Conservation (phyloP, 331 rosid species). For the Rhamnella rubrinervis region DNA sequence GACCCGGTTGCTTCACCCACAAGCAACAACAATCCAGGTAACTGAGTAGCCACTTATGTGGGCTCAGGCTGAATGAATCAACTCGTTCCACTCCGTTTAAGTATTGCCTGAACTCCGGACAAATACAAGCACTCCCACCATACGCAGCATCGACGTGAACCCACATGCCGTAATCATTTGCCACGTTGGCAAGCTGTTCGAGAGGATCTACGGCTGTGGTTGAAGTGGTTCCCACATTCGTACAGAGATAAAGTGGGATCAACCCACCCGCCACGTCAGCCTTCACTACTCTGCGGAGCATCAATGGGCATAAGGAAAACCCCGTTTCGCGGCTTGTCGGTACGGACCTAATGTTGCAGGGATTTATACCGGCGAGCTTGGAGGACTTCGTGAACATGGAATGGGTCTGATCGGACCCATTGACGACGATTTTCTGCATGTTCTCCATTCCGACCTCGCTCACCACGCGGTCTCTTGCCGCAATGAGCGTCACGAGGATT, state of each 20-base stretch:
- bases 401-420: constrained; percentile 69
- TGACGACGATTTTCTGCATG: constrained; percentile 41
- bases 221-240: constrained; percentile 57
- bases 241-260: constrained; percentile 53
- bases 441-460: constrained; percentile 8
- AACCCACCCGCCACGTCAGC: constrained; percentile 42
- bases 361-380: constrained; percentile 48
- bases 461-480: constrained; percentile 46
- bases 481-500: constrained; percentile 49
- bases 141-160: constrained; percentile 73
- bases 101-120: constrained; percentile 54
- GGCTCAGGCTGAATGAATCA: constrained; percentile 53
- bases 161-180: constrained; percentile 43
- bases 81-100: constrained; percentile 47
- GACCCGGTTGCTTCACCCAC: constrained; percentile 45
- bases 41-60: constrained; percentile 63
- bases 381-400: constrained; percentile 47
- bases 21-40: constrained; percentile 53
- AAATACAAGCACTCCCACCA: constrained; percentile 53
- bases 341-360: constrained; percentile 33
- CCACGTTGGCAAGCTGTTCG: constrained; percentile 38
- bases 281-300: constrained; percentile 19
- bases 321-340: constrained; percentile 12
- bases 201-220: constrained; percentile 49
- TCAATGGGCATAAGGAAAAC: constrained; percentile 37